Evolutionary conservation across 2,329 filamentous ascomycete species (phyloP).

Genomic region (Fusarium multiceps): DNA sequence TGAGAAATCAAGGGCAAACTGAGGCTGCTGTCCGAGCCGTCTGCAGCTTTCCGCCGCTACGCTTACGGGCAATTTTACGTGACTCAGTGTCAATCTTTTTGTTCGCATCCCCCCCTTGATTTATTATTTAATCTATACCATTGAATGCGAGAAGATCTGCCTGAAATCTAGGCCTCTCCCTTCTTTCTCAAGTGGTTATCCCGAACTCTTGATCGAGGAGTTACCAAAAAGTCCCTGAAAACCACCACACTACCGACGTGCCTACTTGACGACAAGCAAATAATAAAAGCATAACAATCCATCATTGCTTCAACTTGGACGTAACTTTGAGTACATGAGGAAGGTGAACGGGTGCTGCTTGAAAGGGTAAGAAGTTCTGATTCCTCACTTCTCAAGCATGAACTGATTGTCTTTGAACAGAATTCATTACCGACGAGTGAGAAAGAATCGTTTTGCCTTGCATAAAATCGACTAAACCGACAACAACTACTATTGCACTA

Average conservation of each 20-base stretch:
- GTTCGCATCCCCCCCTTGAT: background rate
- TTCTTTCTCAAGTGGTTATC: background rate
- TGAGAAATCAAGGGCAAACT: background rate
- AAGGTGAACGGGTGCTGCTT: background rate
- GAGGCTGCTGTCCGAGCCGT: background rate
- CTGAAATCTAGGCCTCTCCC: background rate
- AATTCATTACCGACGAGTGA: background rate
- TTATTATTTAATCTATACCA: background rate
- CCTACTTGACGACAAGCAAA: background rate
- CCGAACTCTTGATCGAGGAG: background rate
- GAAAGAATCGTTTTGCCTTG: background rate
- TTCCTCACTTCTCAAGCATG: background rate
- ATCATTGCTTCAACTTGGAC: background rate
- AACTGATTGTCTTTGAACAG: background rate
- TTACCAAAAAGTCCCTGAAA: background rate
- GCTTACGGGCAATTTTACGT: background rate
- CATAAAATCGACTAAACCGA: background rate
- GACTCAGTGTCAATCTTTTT: background rate
- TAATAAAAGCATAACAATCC: fast-evolving
- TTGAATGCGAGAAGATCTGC: background rate
- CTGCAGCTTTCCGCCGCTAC: constrained; percentile 10
- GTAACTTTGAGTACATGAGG: background rate
- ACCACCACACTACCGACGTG: background rate
- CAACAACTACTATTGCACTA: background rate
- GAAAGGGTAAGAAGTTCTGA: background rate